phyloP scores from a whole-genome alignment of 345 rosid species.

The Citrus reticulata region DNA sequence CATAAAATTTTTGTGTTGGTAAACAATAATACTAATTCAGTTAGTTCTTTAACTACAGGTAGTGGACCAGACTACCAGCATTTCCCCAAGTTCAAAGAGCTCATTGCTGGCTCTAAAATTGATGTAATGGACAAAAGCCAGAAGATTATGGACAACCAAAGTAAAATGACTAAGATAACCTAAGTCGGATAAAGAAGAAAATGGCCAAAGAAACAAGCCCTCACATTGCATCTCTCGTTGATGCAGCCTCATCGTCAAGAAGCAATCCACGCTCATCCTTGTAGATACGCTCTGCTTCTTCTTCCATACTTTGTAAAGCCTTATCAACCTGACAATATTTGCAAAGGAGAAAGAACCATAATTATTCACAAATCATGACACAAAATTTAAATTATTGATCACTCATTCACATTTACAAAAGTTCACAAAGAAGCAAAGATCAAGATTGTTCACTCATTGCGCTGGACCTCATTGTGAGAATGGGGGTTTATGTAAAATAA shows the following conservation, averaged over 20 bases:
- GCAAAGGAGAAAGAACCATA: background rate
- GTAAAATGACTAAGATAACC: background rate
- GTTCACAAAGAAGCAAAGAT: background rate
- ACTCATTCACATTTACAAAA: background rate
- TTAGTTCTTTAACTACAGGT: background rate
- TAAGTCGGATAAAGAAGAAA: background rate
- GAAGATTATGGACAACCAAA: background rate
- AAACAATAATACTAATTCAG: background rate
- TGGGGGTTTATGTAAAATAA: background rate
- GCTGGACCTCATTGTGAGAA: background rate
- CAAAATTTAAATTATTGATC: background rate
- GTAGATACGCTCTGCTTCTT: conserved; percentile 88
- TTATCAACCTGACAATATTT: conserved; percentile 62
- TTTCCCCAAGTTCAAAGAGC: background rate
- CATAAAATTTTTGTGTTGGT: background rate
- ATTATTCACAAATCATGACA: background rate
- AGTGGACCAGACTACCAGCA: background rate
- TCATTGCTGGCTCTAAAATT: background rate
- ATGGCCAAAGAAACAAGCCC: conserved; percentile 20
- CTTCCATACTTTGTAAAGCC: conserved; percentile 87
- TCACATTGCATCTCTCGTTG: conserved; percentile 97
- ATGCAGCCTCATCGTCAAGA: conserved; percentile 94
- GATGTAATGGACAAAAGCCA: background rate
- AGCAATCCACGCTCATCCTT: conserved; percentile 77
- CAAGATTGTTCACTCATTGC: background rate